A percentile compares a stretch with the other conserved stretches of the same genome.
phyloP scores from a whole-genome alignment of 2,329 filamentous ascomycete genomes.

The Epichloe brachyelytri region DNA sequence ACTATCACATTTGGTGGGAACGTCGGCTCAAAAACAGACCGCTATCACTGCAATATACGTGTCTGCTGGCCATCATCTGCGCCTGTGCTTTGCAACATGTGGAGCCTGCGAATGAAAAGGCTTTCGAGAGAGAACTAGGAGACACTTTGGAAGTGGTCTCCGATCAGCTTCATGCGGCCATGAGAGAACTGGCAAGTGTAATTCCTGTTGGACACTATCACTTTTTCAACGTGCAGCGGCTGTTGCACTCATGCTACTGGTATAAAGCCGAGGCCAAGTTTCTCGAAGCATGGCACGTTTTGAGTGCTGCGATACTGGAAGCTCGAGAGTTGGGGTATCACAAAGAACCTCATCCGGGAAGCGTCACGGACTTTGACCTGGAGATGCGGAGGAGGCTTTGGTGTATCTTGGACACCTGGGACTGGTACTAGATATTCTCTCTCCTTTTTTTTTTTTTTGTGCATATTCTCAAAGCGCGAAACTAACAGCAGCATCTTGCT shows the following conservation, averaged over 20 bases:
- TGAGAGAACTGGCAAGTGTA: slow-evolving; percentile 14
- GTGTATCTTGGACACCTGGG: slow-evolving; percentile 21
- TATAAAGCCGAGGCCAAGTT: slow-evolving; percentile 21
- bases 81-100: slow-evolving; percentile 18
- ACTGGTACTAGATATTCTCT: slow-evolving; percentile 15
- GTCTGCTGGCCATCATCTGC: slow-evolving; percentile 17
- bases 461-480: background rate
- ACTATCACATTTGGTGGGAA: slow-evolving; percentile 21
- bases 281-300: slow-evolving; percentile 18
- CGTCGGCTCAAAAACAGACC: slow-evolving; percentile 8
- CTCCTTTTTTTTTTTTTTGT: background rate
- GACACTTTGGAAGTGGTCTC: slow-evolving; percentile 11
- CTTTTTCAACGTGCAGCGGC: slow-evolving; percentile 16
- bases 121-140: slow-evolving; percentile 12
- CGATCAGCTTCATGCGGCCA: slow-evolving; percentile 13
- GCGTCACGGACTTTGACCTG: slow-evolving; percentile 16
- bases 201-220: slow-evolving; percentile 17
- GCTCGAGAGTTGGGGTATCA: slow-evolving; percentile 17
- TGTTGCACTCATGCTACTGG: slow-evolving; percentile 20
- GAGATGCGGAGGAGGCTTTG: slow-evolving; percentile 20
- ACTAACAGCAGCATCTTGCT: background rate
- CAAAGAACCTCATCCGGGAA: slow-evolving; percentile 9
- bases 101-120: slow-evolving; percentile 9
- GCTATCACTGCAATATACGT: slow-evolving; percentile 17
- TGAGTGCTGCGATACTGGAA: slow-evolving; percentile 19